A percentile compares a stretch with the other conserved stretches of the same genome.
Evolutionary conservation across 2,329 filamentous ascomycete species (phyloP).

Genomic region (Aphanoascus verrucosus): DNA sequence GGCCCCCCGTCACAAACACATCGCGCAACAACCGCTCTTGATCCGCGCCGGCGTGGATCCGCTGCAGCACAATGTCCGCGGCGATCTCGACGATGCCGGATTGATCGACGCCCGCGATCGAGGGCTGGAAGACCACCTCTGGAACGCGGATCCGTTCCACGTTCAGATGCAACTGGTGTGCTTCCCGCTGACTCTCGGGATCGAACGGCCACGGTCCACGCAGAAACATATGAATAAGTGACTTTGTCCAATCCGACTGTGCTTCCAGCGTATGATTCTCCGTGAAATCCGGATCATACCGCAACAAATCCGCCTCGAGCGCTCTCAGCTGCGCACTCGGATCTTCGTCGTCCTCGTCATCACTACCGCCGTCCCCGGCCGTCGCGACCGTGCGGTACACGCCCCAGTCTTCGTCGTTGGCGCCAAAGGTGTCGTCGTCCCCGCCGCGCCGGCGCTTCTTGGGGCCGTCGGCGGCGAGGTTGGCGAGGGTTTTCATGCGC

Average conservation of each 20-base stretch:
- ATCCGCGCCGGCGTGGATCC: conserved; percentile 49
- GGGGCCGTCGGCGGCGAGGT: conserved; percentile 81
- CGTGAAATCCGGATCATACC: conserved; percentile 78
- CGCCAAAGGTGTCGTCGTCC: conserved; percentile 93
- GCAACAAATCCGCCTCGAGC: conserved; percentile 73
- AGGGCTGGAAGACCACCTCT: conserved; percentile 85
- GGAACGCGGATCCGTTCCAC: conserved; percentile 91
- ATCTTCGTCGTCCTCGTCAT: conserved; percentile 89
- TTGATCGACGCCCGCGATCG: conserved; percentile 85
- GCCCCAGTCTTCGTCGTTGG: conserved; percentile 95
- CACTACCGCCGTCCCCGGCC: conserved; percentile 60
- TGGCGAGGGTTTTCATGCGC: conserved; percentile 96
- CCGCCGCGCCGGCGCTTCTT: conserved; percentile 73
- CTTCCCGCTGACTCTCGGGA: conserved; percentile 64
- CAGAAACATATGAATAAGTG: conserved; percentile 76
- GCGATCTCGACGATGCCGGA: conserved; percentile 88
- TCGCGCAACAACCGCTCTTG: conserved; percentile 67
- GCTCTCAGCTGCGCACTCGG: conserved; percentile 60
- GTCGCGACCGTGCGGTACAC: conserved; percentile 91
- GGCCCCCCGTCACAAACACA: conserved; percentile 90
- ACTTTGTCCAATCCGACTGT: conserved; percentile 91
- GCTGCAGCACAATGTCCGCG: conserved; percentile 76
- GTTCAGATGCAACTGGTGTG: conserved; percentile 86
- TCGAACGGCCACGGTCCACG: conserved; percentile 83
- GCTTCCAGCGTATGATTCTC: conserved; percentile 88